Evolutionary conservation across 495 filamentous ascomycete genomes (phyloP).

Genomic region (Elaphomyces granulatus): DNA sequence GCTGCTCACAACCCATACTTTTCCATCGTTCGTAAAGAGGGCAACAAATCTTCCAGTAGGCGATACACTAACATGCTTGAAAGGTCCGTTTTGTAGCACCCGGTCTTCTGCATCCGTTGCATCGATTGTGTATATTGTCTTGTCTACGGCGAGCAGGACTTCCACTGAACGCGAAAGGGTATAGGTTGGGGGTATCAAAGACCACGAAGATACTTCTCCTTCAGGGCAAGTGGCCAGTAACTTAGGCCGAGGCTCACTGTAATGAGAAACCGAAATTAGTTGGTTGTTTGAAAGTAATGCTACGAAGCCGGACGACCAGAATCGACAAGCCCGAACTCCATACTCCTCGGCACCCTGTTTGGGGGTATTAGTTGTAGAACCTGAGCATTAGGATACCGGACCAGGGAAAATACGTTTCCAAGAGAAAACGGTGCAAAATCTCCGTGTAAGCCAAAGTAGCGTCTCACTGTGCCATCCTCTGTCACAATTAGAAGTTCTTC

Average conservation of each 20-base stretch:
- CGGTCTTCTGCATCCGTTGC: conserved; percentile 82
- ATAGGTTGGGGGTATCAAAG: conserved; percentile 73
- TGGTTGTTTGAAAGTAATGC: conserved; percentile 84
- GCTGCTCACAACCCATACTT: conserved; percentile 82
- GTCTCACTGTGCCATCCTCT: conserved; percentile 78
- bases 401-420: conserved; percentile 52
- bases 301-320: conserved; percentile 85
- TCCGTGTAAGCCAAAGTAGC: conserved; percentile 81
- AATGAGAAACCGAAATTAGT: conserved; percentile 72
- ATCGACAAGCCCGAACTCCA: conserved; percentile 74
- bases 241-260: conserved; percentile 81
- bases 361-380: conserved; percentile 12
- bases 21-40: conserved; percentile 72
- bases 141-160: conserved; percentile 71
- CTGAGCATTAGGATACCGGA: no score
- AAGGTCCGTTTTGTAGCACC: conserved; percentile 78
- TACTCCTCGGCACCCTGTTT: conserved; percentile 64
- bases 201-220: conserved; percentile 75
- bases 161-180: conserved; percentile 93
- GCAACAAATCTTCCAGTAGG: conserved; percentile 81
- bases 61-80: conserved; percentile 76
- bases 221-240: conserved; percentile 64
- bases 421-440: conserved; percentile 95
- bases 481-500: conserved; percentile 84
- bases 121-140: conserved; percentile 77